Conservation (phyloP, 1,284 basidiomycete species). For the Volvariella volvacea region DNA sequence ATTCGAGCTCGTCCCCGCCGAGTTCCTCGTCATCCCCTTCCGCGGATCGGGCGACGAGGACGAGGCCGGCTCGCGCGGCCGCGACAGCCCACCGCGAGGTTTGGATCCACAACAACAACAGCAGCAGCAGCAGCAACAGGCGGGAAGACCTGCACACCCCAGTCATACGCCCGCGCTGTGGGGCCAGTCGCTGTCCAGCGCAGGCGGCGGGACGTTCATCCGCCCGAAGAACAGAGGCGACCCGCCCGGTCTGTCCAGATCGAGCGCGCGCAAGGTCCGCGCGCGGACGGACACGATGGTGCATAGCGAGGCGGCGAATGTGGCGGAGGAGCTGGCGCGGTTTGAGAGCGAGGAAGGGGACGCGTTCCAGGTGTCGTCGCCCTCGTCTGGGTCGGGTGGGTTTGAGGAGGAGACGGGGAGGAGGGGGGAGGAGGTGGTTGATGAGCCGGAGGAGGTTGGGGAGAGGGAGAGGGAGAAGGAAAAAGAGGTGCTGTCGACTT, state of each 20-base stretch:
- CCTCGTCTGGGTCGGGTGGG: conserved; percentile 5
- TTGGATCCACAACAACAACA: conserved; percentile 24
- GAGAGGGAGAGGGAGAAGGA: not conserved
- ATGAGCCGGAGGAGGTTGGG: conserved; percentile 4
- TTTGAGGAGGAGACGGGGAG: conserved; percentile 8
- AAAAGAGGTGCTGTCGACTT: not conserved
- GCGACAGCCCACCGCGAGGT: conserved; percentile 40
- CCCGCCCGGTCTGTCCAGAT: conserved; percentile 11
- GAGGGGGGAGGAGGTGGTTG: not conserved
- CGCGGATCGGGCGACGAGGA: conserved; percentile 4
- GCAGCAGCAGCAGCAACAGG: conserved; percentile 6
- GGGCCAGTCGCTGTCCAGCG: conserved; percentile 2
- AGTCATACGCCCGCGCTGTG: conserved; percentile 11
- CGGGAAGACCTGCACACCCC: too few relatives aligned
- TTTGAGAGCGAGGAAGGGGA: conserved; percentile 20
- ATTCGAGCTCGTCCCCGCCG: conserved; percentile 77
- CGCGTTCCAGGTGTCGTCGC: conserved; percentile 5
- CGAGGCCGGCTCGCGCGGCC: conserved; percentile 15
- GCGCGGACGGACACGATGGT: conserved; percentile 75
- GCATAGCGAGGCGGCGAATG: conserved; percentile 41
- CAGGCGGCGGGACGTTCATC: not conserved
- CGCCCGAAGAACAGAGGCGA: conserved; percentile 10
- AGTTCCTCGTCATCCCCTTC: conserved; percentile 72
- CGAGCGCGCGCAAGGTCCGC: conserved; percentile 53
- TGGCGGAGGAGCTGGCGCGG: conserved; percentile 18